Conservation (phyloP, 2,329 filamentous ascomycete species). For the Sodiomyces alkalinus region DNA sequence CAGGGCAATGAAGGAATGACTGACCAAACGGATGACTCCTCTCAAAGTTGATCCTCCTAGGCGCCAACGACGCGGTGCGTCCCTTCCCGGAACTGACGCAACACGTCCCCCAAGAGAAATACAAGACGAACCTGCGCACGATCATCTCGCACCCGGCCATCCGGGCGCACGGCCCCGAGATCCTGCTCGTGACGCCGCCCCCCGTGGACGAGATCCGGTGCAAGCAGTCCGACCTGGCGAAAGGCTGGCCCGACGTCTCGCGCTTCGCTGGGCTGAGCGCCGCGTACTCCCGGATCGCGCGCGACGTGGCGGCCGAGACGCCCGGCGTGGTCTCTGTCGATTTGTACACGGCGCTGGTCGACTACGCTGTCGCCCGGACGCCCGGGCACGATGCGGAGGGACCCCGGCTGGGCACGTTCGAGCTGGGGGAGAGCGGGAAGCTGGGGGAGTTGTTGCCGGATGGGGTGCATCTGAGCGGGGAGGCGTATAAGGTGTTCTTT, state of each 20-base stretch:
- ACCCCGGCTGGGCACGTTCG: slow-evolving; percentile 32
- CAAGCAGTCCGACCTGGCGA: slow-evolving; percentile 27
- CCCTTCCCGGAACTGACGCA: slow-evolving; percentile 48
- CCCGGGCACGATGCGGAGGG: slow-evolving; percentile 33
- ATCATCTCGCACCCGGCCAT: slow-evolving; percentile 63
- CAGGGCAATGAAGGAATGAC: no score
- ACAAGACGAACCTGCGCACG: slow-evolving; percentile 52
- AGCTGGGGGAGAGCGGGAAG: slow-evolving; percentile 33
- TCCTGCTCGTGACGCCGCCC: slow-evolving; percentile 69
- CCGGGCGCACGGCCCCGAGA: slow-evolving; percentile 51
- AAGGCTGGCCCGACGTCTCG: slow-evolving; percentile 26
- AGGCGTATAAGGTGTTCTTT: slow-evolving; percentile 38
- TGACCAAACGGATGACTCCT: neutral
- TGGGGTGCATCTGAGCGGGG: slow-evolving; percentile 40
- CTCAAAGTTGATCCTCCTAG: slow-evolving; percentile 54
- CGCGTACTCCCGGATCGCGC: slow-evolving; percentile 42
- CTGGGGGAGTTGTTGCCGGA: slow-evolving; percentile 38
- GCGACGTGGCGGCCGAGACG: slow-evolving; percentile 53
- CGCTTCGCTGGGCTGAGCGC: slow-evolving; percentile 33
- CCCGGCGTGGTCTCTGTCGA: slow-evolving; percentile 59
- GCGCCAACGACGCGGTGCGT: slow-evolving; percentile 77
- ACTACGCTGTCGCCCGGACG: slow-evolving; percentile 43
- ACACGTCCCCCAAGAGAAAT: slow-evolving; percentile 62
- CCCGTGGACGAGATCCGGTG: slow-evolving; percentile 65
- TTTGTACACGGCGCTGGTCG: slow-evolving; percentile 67